Evolutionary conservation across 2,329 filamentous ascomycete species (phyloP).

Genomic region (Fusarium sp.): DNA sequence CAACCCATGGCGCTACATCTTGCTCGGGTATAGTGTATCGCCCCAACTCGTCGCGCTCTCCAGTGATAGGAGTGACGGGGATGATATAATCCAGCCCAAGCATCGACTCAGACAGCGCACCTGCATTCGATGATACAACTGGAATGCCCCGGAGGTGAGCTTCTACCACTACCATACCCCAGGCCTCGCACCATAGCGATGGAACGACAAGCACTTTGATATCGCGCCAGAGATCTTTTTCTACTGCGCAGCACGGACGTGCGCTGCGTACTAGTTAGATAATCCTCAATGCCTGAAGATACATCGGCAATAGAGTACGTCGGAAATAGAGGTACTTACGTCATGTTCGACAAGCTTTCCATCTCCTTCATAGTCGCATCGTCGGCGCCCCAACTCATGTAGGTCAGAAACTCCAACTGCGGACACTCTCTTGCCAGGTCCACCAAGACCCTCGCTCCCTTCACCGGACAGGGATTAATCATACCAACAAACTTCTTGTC

Average conservation of each 20-base stretch:
- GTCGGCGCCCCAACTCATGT: not conserved
- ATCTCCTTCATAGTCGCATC: not conserved
- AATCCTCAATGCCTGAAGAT: rapidly evolving
- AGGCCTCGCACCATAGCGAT: not conserved
- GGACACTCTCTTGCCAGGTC: not conserved
- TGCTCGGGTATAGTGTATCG: not conserved
- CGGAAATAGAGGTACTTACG: not conserved
- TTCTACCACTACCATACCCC: constrained; percentile 3
- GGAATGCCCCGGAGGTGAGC: not conserved
- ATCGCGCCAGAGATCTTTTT: not conserved
- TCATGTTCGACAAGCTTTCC: not conserved
- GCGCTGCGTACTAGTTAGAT: not conserved
- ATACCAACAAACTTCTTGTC: not conserved
- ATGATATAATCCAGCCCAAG: not conserved
- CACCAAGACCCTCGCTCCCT: not conserved
- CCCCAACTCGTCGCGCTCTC: not conserved
- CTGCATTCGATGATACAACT: not conserved
- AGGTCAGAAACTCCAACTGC: not conserved
- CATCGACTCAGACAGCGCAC: not conserved
- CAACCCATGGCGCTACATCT: not conserved
- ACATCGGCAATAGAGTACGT: rapidly evolving
- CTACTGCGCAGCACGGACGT: not conserved
- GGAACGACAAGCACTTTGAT: not conserved
- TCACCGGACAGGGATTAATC: not conserved
- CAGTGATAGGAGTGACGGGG: not conserved